Evolutionary conservation across 1,139 yeast genomes (phyloP).

Genomic region (Debaryomyces psychrophilus): DNA sequence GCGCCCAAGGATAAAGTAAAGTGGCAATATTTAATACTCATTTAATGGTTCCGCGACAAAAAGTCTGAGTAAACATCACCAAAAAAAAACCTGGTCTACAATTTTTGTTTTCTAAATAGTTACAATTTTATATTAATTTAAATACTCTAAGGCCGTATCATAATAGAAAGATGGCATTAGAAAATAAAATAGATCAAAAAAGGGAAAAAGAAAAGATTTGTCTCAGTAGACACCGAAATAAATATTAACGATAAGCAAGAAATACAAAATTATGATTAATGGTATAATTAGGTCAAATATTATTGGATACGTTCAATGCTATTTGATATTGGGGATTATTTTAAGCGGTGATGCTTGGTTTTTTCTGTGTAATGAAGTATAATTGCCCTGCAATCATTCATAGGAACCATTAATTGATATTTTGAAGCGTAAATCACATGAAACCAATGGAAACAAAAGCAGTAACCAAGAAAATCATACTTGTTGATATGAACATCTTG

Average conservation of each 20-base stretch:
- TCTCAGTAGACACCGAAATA: constrained; percentile 7
- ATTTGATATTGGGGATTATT: constrained; percentile 2
- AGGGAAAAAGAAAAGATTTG: neutral
- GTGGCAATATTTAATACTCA: constrained; percentile 3
- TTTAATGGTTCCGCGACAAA: constrained; percentile 1
- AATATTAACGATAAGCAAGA: constrained; percentile 6
- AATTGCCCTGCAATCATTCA: constrained; percentile 9
- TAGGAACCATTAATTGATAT: constrained; percentile 5
- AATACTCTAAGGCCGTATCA: neutral
- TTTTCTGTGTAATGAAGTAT: neutral
- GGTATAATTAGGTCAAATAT: constrained; percentile 7
- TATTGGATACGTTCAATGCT: neutral
- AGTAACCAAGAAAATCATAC: constrained; percentile 7
- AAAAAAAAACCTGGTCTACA: neutral
- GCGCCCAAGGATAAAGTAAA: neutral
- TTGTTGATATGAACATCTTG: constrained; percentile 6
- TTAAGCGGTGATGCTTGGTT: neutral
- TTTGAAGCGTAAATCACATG: constrained; percentile 5
- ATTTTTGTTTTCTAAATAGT: neutral
- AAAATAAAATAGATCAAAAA: neutral
- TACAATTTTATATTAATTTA: constrained; percentile 1
- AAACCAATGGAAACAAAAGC: constrained; percentile 5
- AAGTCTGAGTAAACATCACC: neutral
- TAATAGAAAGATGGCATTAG: neutral
- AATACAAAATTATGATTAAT: constrained; percentile 6